Conservation (phyloP, 2,329 filamentous ascomycete genomes). For the Raffaelea albimanens region DNA sequence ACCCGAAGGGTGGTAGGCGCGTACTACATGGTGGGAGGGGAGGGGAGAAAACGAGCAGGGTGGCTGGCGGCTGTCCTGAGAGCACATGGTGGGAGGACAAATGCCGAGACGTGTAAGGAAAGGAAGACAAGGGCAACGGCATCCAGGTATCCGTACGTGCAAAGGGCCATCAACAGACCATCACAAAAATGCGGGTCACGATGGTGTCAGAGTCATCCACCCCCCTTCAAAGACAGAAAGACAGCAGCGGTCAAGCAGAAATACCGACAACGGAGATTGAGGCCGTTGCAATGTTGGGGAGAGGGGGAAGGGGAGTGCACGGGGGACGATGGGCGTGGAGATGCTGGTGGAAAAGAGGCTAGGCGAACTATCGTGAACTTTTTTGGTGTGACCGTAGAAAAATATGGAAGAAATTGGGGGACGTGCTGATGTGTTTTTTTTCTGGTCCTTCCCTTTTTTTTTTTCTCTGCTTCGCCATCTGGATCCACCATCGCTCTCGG, state of each 20-base stretch:
- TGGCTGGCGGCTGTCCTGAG: background rate
- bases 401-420: constrained; percentile 1
- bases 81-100: no score
- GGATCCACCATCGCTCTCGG: background rate
- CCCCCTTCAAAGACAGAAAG: no score
- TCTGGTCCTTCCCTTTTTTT: no score
- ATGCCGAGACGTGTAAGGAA: no score
- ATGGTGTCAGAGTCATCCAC: background rate
- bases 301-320: background rate
- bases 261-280: constrained; percentile 1
- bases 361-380: constrained; percentile 8
- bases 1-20: background rate
- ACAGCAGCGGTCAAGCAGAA: background rate
- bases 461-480: background rate
- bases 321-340: background rate
- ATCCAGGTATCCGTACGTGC: no score
- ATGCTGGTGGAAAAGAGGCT: background rate
- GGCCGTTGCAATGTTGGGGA: background rate
- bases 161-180: background rate
- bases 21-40: background rate
- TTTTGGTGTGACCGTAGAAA: background rate
- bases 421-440: background rate
- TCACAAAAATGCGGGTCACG: background rate
- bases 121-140: no score
- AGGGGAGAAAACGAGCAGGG: background rate